A percentile compares a stretch with the other conserved stretches of the same genome.
phyloP scores from a whole-genome alignment of 225 moss, liverwort and hornwort genomes.

The Straminergon stramineum region DNA sequence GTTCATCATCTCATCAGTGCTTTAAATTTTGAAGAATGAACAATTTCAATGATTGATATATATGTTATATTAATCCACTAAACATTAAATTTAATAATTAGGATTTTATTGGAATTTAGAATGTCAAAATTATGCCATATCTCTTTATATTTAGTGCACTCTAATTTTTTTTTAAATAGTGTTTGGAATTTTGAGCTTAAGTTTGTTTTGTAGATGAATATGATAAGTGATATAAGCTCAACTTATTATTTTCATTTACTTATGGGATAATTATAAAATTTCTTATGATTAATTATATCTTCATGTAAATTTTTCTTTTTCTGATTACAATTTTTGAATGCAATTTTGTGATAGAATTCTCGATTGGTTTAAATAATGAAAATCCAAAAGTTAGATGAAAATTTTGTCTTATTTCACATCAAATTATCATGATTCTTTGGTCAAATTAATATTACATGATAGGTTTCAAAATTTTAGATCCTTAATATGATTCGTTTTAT shows the following conservation, averaged over 20 bases:
- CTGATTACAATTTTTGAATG: neutral
- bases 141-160: fast-evolving
- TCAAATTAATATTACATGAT: neutral
- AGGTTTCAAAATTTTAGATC: neutral
- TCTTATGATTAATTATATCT: neutral
- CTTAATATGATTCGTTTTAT: neutral
- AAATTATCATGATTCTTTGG: neutral
- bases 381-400: neutral
- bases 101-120: neutral
- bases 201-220: neutral
- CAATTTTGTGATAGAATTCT: neutral
- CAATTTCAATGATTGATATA: too few relatives aligned
- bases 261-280: neutral
- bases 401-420: neutral
- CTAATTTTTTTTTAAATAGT: neutral
- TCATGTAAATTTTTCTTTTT: neutral
- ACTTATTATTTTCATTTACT: neutral
- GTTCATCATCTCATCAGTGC: too few relatives aligned
- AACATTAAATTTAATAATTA: neutral
- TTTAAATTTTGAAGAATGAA: too few relatives aligned
- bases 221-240: neutral
- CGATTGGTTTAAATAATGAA: neutral
- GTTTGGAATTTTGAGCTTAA: neutral
- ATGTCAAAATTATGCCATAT: neutral
- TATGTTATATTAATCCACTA: neutral